phyloP scores from a whole-genome alignment of 164 flowering plant genomes.

The Warburgia ugandensis region DNA sequence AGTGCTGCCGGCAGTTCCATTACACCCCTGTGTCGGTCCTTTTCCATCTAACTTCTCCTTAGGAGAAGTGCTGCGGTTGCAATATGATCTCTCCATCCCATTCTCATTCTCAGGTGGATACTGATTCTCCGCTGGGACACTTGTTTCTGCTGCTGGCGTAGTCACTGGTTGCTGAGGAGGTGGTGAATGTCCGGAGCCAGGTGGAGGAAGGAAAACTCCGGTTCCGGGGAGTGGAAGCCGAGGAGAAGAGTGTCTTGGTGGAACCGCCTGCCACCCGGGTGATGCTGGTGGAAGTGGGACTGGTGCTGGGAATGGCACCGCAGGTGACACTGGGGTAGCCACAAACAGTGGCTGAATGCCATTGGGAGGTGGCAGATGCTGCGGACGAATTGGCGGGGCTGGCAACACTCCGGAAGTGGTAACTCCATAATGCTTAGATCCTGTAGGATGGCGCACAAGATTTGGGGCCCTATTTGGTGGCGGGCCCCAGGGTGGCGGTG shows the following conservation, averaged over 20 bases:
- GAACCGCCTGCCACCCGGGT: constrained; percentile 48
- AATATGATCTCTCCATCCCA: constrained; percentile 20
- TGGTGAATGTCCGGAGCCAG: constrained; percentile 48
- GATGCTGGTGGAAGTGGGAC: constrained; percentile 55
- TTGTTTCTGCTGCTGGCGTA: constrained; percentile 21
- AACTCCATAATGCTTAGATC: constrained; percentile 43
- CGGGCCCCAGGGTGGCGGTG: constrained; percentile 48
- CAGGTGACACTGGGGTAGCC: constrained; percentile 39
- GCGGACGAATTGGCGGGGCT: constrained; percentile 40
- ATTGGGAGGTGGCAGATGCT: constrained; percentile 41
- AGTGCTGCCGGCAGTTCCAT: constrained; percentile 22
- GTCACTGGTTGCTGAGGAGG: constrained; percentile 20
- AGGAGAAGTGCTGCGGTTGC: constrained; percentile 19
- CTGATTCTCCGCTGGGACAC: constrained; percentile 17
- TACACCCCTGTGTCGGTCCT: constrained; percentile 28
- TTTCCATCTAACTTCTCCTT: constrained; percentile 21
- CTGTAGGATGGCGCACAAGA: constrained; percentile 42
- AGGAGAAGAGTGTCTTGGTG: constrained; percentile 58
- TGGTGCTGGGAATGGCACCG: constrained; percentile 51
- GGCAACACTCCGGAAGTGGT: constrained; percentile 57
- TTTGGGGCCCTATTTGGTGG: constrained; percentile 39
- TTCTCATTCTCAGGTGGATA: constrained; percentile 29
- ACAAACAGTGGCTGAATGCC: constrained; percentile 58
- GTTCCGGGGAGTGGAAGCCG: constrained; percentile 72
- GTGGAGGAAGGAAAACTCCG: constrained; percentile 91